Conservation (phyloP, 169 alveolate species). For the Plasmodium blacklocki region DNA sequence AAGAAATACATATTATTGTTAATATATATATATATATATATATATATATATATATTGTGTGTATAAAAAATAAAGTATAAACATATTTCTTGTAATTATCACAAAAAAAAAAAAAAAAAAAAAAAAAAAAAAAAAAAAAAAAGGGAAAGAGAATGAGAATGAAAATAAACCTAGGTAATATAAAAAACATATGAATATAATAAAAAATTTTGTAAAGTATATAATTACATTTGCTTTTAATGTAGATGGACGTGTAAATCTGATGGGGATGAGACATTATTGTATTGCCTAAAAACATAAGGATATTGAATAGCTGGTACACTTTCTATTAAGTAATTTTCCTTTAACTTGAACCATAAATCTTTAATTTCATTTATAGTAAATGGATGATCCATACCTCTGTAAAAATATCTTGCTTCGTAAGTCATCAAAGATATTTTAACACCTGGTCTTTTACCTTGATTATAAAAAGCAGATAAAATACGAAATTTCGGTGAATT, state of each 20-base stretch:
- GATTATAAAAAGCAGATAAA: constrained; percentile 90
- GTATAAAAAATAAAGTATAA: too few relatives aligned
- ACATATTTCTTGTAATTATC: too few relatives aligned
- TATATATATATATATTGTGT: too few relatives aligned
- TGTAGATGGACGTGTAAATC: constrained; percentile 84
- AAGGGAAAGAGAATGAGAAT: neutral
- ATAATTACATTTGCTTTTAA: constrained; percentile 1
- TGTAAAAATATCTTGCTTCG: constrained; percentile 89
- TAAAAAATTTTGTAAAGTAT: neutral
- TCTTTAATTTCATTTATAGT: constrained; percentile 90
- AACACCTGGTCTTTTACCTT: constrained; percentile 91
- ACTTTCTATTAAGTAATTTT: constrained; percentile 87
- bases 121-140: neutral
- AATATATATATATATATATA: too few relatives aligned
- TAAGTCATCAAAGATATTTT: constrained; percentile 88
- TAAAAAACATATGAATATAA: too few relatives aligned
- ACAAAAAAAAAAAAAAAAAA: constrained; percentile 1
- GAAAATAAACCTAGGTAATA: neutral
- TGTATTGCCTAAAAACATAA: constrained; percentile 89
- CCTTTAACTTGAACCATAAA: constrained; percentile 87
- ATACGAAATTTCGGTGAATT: constrained; percentile 90
- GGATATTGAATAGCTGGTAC: constrained; percentile 92
- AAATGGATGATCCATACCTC: constrained; percentile 92
- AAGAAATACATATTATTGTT: too few relatives aligned
- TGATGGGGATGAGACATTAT: constrained; percentile 85